phyloP scores from a whole-genome alignment of 805 yeast species.

The Candida succiphila region DNA sequence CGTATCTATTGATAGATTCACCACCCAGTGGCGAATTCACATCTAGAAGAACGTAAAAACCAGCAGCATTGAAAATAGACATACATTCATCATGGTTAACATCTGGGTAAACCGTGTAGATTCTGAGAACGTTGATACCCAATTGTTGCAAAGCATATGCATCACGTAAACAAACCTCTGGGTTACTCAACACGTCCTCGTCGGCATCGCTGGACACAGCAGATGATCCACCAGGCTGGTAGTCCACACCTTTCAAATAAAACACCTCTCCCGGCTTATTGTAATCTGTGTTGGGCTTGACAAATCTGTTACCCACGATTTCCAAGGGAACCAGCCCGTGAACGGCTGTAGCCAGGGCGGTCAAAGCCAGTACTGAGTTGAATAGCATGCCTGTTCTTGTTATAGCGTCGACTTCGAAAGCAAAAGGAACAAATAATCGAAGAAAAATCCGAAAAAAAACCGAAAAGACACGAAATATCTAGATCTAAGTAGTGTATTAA shows the following conservation, averaged over 20 bases:
- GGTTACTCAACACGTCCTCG: conserved; percentile 71
- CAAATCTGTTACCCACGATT: conserved; percentile 46
- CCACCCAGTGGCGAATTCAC: conserved; percentile 66
- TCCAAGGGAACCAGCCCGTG: conserved; percentile 49
- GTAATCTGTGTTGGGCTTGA: conserved; percentile 33
- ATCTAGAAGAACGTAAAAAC: conserved; percentile 80
- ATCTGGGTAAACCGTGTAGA: conserved; percentile 78
- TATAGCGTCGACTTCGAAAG: conserved; percentile 1
- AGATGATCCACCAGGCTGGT: conserved; percentile 94
- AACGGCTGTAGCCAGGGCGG: conserved; percentile 4
- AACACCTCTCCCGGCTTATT: conserved; percentile 46
- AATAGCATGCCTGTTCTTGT: no score
- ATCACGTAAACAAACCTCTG: conserved; percentile 70
- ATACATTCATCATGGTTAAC: conserved; percentile 85
- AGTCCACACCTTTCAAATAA: conserved; percentile 81
- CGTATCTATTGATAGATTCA: conserved; percentile 63
- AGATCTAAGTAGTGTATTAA: no score
- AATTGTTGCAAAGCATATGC: conserved; percentile 69
- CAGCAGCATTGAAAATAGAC: conserved; percentile 82
- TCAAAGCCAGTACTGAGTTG: no score
- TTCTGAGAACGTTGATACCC: conserved; percentile 80
- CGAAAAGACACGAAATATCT: no score
- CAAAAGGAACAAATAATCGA: background rate
- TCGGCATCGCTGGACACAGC: conserved; percentile 36
- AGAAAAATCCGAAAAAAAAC: no score